Evolutionary conservation across 2,329 filamentous ascomycete species (phyloP).

Genomic region (Sporothrix pseudoabietina): DNA sequence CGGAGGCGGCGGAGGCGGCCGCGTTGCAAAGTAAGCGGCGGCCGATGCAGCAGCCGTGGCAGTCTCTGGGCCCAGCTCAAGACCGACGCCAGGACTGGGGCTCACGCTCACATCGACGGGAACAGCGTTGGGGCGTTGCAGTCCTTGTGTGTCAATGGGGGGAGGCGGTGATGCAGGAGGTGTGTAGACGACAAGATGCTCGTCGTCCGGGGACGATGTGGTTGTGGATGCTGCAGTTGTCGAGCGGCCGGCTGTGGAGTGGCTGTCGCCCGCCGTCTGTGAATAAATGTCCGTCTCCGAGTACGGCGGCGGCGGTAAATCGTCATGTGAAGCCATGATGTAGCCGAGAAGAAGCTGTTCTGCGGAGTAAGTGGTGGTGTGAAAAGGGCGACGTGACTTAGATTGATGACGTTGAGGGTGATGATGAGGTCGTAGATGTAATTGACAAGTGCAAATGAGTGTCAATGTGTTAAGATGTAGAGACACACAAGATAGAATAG

Average conservation of each 20-base stretch:
- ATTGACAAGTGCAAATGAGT: background rate
- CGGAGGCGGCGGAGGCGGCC: constrained; percentile 41
- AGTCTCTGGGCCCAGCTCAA: constrained; percentile 5
- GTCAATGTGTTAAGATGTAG: background rate
- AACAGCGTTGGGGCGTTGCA: background rate
- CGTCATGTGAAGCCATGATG: constrained; percentile 42
- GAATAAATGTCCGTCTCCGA: constrained; percentile 60
- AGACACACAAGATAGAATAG: background rate
- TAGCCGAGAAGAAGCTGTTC: background rate
- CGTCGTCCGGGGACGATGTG: constrained; percentile 38
- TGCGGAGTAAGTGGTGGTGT: background rate
- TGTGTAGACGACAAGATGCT: constrained; percentile 54
- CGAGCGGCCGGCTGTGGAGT: constrained; percentile 40
- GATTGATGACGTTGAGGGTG: background rate
- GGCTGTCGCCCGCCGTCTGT: constrained; percentile 38
- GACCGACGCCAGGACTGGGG: constrained; percentile 35
- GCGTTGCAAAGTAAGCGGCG: constrained; percentile 52
- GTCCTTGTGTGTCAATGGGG: constrained; percentile 33
- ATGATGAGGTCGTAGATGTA: background rate
- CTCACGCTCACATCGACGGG: background rate
- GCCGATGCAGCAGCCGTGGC: constrained; percentile 41
- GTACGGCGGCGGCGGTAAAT: constrained; percentile 59
- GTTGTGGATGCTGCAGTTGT: background rate
- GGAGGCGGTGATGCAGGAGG: constrained; percentile 53
- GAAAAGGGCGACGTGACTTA: background rate